Evolutionary conservation across 164 flowering plant genomes (phyloP).

Genomic region (Litsea cubeba): DNA sequence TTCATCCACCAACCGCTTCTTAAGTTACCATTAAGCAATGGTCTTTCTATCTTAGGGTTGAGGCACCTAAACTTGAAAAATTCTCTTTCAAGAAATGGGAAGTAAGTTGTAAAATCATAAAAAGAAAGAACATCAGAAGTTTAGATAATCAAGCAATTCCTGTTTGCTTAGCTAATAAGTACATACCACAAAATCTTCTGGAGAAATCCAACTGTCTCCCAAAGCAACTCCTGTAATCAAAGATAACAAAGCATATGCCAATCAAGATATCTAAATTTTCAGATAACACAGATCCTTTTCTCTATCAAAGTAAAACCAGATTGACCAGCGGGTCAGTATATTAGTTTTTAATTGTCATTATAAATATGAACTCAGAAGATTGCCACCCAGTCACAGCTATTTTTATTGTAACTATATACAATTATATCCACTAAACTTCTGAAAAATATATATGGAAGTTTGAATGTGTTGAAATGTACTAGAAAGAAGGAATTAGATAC

Average conservation of each 20-base stretch:
- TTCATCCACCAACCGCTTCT: neutral
- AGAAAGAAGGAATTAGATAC: constrained; percentile 23
- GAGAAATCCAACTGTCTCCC: constrained; percentile 97
- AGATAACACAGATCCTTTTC: neutral
- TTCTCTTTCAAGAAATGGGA: too few relatives aligned
- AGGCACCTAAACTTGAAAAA: too few relatives aligned
- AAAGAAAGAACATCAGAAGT: neutral
- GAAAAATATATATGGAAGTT: neutral
- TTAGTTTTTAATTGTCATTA: neutral
- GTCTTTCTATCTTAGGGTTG: too few relatives aligned
- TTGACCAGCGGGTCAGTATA: neutral
- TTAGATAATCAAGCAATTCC: neutral
- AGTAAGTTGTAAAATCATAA: neutral
- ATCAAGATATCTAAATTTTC: neutral
- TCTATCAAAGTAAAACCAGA: neutral
- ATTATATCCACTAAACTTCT: neutral
- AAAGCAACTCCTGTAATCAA: constrained; percentile 58
- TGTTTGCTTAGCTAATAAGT: neutral
- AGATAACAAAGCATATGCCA: neutral
- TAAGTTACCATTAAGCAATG: too few relatives aligned
- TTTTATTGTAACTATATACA: neutral
- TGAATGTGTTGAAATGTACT: neutral
- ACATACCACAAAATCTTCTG: constrained; percentile 89
- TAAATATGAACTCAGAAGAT: neutral
- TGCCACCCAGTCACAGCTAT: neutral